Conservation (phyloP, 306 rosid species). For the Quercus agrifolia region DNA sequence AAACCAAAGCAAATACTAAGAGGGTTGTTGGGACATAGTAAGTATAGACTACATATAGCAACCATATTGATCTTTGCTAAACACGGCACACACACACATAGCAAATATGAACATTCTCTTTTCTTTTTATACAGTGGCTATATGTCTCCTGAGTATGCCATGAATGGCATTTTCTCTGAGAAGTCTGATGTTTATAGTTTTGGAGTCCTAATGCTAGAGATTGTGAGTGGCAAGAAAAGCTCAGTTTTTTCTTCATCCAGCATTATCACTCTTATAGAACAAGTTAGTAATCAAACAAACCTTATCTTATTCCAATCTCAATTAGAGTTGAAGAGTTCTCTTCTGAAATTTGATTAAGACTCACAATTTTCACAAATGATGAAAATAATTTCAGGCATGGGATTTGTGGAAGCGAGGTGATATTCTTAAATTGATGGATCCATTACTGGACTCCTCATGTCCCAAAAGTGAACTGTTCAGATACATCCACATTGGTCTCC, state of each 20-base stretch:
- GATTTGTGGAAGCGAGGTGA: slow-evolving; percentile 19
- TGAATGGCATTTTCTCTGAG: slow-evolving; percentile 30
- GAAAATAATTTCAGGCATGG: slow-evolving; percentile 23
- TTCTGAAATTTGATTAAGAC: neutral
- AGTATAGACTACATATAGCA: neutral
- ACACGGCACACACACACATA: neutral
- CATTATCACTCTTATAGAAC: slow-evolving; percentile 13
- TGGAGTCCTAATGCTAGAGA: slow-evolving; percentile 27
- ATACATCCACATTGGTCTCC: slow-evolving; percentile 21
- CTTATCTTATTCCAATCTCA: neutral
- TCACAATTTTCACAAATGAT: neutral
- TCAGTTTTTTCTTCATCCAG: neutral
- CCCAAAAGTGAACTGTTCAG: slow-evolving; percentile 14
- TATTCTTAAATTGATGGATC: neutral
- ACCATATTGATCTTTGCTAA: neutral
- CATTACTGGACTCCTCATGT: slow-evolving; percentile 11
- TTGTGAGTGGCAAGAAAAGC: slow-evolving; percentile 24
- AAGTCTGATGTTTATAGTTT: slow-evolving; percentile 29
- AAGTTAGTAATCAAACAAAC: slow-evolving; percentile 2
- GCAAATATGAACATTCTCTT: neutral
- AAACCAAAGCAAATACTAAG: slow-evolving; percentile 27
- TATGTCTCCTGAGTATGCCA: slow-evolving; percentile 34
- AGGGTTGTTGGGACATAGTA: slow-evolving; percentile 33
- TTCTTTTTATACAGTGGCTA: slow-evolving; percentile 16
- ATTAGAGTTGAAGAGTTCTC: neutral